Base-by-base conservation (phyloP, 2,329 filamentous ascomycete species). In the Aspergillus piperis region DNA sequence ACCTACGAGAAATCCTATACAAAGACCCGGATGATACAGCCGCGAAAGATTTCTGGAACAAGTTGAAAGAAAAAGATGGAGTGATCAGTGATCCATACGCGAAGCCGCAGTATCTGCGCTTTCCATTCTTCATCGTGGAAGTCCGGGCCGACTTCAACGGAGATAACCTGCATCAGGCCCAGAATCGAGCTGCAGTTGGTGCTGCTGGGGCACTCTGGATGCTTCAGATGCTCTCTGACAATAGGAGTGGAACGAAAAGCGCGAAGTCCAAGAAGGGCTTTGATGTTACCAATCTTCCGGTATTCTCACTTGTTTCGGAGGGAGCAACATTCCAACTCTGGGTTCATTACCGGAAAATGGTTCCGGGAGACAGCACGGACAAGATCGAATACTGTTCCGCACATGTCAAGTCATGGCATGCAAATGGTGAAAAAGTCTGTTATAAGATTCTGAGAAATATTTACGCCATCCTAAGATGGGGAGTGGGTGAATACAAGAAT, bases 61-160 rank as follows among this genome's bases (percentile, higher is more conserved):
- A 13, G 0, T 23, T 44, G 41, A 19, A 44, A 23, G 19, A 13
- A 5, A 4, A 44, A 5, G 17, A 5, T 19, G 10, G 11, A 13
- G 36, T 63, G 5, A 58, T 61, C 13, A 56, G 51, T 47, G 41
- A 61, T 11, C 58, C 61, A 3, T 25, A 49, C 13, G 11, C 50
- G 4, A 53, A 27, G 6, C 11, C 38, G 3, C 44, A 50, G 2
- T 11, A 13, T 8, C 19, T 63, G 17, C 39, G 55, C 2, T 63
- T 63, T 11, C 61, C 52, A 0, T 63, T 63, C 30, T 27, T 63
- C 7, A 44, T 61, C 6, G 42, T 58, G 13, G 59, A 63, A 38
- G 23, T 32, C 23, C 57, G 55, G 27, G 48, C 59, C 5, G 61
- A 47, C 27, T 52, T 52, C 15, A 51, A 52, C 0, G 52, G 48